Evolutionary conservation across 768 basidiomycete species (phyloP), one percentile per base, ranked within the genome.

Genomic region (Trametes cubensis): DNA sequence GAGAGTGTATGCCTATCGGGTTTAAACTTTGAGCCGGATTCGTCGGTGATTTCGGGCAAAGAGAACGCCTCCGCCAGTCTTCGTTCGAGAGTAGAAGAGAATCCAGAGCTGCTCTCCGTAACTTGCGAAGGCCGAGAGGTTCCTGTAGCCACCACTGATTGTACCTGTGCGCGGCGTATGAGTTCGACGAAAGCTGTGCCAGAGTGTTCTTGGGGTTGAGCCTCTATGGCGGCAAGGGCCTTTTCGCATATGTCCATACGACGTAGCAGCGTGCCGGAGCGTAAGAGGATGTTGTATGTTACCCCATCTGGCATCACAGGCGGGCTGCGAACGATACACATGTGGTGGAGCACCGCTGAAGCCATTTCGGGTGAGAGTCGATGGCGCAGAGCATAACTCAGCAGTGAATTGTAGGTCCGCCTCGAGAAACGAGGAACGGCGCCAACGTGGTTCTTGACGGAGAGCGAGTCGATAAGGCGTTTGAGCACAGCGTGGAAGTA

Each of bases 311-410:
- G 85, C 39, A 73, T 61, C 17, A 87, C 66, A 13, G 74, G 71
- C 4, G 78, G 75, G 8, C 73, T 60, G 17, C 83, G 79, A 2
- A 74, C 62, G 18, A 74, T 65, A 20, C 74, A 75, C 84, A 90
- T 86, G 65, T 89, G 83, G 14, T 80, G 64, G 13, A 90, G 70
- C 15, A 91, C 73, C 14, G 70, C 64, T 15, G 78, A 71, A 0
- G 83, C 87, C 25, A 83, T 74, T 0, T 68, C 60, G 18, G 80
- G 73, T 6, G 86, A 86, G 42, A 78, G 73, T n/a, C 81, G 80
- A 66, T 88, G 80, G 8, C 82, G 82, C 39, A 93, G 77, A 4
- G 85, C 76, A 70, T 90, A 92, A 62, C 88, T 80, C 4, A 92
- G 66, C 26, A 93, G 80, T 0, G 83, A 68, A 69, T 90, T 88